Evolutionary conservation across 345 rosid genomes (phyloP).

Genomic region (Clausena lansium): DNA sequence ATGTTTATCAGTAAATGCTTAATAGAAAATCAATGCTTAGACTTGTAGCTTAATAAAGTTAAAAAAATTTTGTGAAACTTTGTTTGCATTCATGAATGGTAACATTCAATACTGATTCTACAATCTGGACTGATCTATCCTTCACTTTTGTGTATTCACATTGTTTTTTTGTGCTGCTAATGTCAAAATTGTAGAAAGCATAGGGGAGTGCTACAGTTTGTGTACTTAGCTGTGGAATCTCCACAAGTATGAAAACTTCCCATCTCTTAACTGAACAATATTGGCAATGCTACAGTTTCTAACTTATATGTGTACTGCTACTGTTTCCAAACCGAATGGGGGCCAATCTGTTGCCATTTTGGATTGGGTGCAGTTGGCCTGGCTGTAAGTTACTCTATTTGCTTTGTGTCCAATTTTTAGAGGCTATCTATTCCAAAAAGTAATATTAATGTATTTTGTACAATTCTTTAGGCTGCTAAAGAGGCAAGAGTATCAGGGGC

Average conservation of each 20-base stretch:
- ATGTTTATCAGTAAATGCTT: constrained; percentile 3
- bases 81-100: background rate
- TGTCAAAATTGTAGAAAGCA: constrained; percentile 73
- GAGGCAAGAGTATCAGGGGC: constrained; percentile 74
- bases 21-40: background rate
- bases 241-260: constrained; percentile 45
- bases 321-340: constrained; percentile 71
- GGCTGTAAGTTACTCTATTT: constrained; percentile 36
- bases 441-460: background rate
- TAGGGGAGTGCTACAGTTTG: constrained; percentile 73
- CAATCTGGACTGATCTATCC: background rate
- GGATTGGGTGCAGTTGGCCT: constrained; percentile 85
- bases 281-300: background rate
- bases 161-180: background rate
- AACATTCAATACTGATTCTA: background rate
- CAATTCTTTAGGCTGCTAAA: constrained; percentile 55
- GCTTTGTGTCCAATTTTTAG: background rate
- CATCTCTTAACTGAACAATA: background rate
- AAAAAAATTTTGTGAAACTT: no score
- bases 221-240: constrained; percentile 69
- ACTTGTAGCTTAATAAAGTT: background rate
- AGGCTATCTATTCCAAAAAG: background rate
- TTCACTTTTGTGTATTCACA: background rate
- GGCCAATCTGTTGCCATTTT: constrained; percentile 62
- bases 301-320: constrained; percentile 32